phyloP scores from a whole-genome alignment of 371 early-diverging fungal species.

The Chytridiales sp. region DNA sequence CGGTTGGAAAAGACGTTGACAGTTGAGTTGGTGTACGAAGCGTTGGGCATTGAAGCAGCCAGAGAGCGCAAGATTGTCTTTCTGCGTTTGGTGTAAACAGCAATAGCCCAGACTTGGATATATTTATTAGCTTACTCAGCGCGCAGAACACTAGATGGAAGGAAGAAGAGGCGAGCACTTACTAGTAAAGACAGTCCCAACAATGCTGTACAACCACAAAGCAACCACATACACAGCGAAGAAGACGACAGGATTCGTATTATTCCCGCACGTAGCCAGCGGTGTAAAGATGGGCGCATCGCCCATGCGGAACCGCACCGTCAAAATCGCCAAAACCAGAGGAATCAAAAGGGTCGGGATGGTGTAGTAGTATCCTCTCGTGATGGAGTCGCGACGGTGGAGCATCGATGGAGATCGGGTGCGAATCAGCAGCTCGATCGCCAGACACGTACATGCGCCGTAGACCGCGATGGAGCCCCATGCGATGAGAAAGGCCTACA shows the following conservation, averaged over 20 bases:
- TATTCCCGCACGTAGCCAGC: slow-evolving; percentile 15
- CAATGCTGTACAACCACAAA: slow-evolving; percentile 6
- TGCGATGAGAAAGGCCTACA: too few species aligned
- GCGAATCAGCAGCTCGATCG: too few species aligned
- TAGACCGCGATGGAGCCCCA: too few species aligned
- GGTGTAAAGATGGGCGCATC: too few species aligned
- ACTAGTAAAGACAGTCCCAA: slow-evolving; percentile 9
- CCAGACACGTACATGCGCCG: too few species aligned
- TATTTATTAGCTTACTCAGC: not conserved
- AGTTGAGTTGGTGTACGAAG: not conserved
- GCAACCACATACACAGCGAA: slow-evolving; percentile 1
- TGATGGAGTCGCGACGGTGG: too few species aligned
- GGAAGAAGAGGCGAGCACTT: not conserved
- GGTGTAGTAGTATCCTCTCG: too few species aligned
- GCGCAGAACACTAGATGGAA: not conserved
- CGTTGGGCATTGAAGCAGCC: not conserved
- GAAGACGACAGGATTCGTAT: not conserved
- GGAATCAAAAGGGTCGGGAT: too few species aligned
- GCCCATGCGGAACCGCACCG: too few species aligned
- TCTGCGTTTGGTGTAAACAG: slow-evolving; percentile 3
- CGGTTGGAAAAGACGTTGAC: not conserved
- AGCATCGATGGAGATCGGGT: too few species aligned
- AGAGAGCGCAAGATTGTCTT: too few species aligned
- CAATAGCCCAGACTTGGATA: slow-evolving; percentile 4
- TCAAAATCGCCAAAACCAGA: too few species aligned